phyloP scores from a whole-genome alignment of 306 rosid genomes.

The Medicago arabica region DNA sequence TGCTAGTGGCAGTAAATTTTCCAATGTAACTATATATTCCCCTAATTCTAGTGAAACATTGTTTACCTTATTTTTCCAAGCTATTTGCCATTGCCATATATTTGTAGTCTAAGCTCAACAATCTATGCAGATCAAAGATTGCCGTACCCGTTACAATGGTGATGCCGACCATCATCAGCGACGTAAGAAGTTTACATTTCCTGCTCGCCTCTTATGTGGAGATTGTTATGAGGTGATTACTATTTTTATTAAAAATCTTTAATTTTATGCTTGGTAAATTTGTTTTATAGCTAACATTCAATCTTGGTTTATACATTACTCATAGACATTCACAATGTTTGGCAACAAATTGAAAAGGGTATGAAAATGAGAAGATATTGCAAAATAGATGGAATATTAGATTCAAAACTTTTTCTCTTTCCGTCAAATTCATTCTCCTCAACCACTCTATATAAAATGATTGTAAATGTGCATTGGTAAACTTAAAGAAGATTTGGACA shows the following conservation, averaged over 20 bases:
- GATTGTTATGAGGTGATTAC: constrained; percentile 89
- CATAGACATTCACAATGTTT: background rate
- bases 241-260: constrained; percentile 25
- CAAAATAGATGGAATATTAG: constrained; percentile 4
- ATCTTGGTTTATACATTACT: background rate
- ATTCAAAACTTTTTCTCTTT: background rate
- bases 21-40: background rate
- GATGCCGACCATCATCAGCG: constrained; percentile 97
- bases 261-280: constrained; percentile 29
- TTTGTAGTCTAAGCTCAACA: constrained; percentile 37
- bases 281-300: constrained; percentile 18
- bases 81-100: constrained; percentile 28
- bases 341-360: background rate
- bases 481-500: background rate
- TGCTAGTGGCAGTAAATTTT: constrained; percentile 17
- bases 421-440: background rate
- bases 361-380: constrained; percentile 1
- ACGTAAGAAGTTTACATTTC: constrained; percentile 88
- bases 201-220: constrained; percentile 95
- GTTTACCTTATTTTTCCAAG: constrained; percentile 38
- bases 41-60: constrained; percentile 10
- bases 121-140: constrained; percentile 84
- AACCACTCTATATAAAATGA: background rate
- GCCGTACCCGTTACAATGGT: constrained; percentile 94
- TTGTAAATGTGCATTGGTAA: background rate